Evolutionary conservation across 169 alveolate genomes (phyloP).

Genomic region (Eimeria tenella): DNA sequence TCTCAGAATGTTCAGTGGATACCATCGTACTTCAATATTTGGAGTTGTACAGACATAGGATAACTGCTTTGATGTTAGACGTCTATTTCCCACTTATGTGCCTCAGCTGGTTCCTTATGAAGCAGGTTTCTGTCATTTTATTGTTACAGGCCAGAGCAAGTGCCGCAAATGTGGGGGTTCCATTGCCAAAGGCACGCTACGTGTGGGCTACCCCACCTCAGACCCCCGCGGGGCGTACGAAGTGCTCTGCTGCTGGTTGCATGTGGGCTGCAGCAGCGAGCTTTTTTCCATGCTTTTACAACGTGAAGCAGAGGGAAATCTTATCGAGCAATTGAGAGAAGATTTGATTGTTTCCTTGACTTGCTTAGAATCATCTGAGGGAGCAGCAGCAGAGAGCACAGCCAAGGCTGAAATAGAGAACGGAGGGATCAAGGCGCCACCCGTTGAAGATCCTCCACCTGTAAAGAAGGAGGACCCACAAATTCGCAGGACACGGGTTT

Average conservation of each 20-base stretch:
- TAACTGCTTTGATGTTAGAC: background rate
- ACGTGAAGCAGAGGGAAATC: constrained; percentile 2
- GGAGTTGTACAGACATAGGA: background rate
- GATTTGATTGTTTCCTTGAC: constrained; percentile 5
- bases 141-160: constrained; percentile 71
- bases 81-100: background rate
- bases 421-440: background rate
- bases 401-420: constrained; percentile 48
- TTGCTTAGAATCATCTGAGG: constrained; percentile 5
- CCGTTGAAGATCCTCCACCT: background rate
- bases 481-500: constrained; percentile 28
- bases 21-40: no score
- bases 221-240: constrained; percentile 81
- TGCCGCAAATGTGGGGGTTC: constrained; percentile 81
- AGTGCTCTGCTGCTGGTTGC: constrained; percentile 81
- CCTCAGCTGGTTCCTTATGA: background rate
- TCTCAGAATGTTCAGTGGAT: no score
- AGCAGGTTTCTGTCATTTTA: background rate
- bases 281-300: constrained; percentile 20
- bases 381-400: background rate
- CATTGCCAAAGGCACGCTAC: constrained; percentile 71
- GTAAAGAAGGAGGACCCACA: constrained; percentile 9
- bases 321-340: constrained; percentile 21
- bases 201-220: constrained; percentile 80
- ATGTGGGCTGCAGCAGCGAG: constrained; percentile 76